phyloP scores from a whole-genome alignment of 352 stramenopile genomes.

The Thalassiosira hispida region DNA sequence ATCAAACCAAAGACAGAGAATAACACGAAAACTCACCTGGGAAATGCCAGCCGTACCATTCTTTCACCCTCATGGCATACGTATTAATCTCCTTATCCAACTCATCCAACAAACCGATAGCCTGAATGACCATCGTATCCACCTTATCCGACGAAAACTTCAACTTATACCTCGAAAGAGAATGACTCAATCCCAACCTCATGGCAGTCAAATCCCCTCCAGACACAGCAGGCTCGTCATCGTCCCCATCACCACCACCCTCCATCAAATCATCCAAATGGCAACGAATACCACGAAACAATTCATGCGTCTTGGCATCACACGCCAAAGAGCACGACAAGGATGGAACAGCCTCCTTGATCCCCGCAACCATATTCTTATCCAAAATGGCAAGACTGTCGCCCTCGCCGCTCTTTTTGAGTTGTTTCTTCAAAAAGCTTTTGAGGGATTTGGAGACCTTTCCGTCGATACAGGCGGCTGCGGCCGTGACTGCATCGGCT shows the following conservation, averaged over 20 bases:
- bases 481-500: constrained; percentile 96
- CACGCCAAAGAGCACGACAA: constrained; percentile 87
- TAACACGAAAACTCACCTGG: constrained; percentile 53
- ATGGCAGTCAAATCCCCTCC: constrained; percentile 88
- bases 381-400: constrained; percentile 96
- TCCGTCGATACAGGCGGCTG: constrained; percentile 96
- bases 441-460: constrained; percentile 97
- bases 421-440: constrained; percentile 99
- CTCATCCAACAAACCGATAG: constrained; percentile 99
- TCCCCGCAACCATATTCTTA: constrained; percentile 93
- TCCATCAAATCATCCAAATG: constrained; percentile 93
- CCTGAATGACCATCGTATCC: constrained; percentile 99
- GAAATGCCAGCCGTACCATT: constrained; percentile 94
- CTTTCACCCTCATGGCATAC: constrained; percentile 99
- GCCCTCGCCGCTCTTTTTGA: constrained; percentile 93
- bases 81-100: constrained; percentile 99
- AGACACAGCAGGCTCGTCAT: constrained; percentile 30
- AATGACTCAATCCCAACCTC: constrained; percentile 98
- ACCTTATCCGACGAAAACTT: constrained; percentile 99
- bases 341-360: constrained; percentile 98
- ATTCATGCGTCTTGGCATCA: constrained; percentile 92
- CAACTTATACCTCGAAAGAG: constrained; percentile 98
- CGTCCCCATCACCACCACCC: constrained; percentile 89
- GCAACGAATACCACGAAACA: constrained; percentile 95
- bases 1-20: too few species aligned